A percentile compares a stretch with the other conserved stretches of the same genome.
Evolutionary conservation across 495 filamentous ascomycete genomes (phyloP).

Genomic region (Trypethelium eluteriae): DNA sequence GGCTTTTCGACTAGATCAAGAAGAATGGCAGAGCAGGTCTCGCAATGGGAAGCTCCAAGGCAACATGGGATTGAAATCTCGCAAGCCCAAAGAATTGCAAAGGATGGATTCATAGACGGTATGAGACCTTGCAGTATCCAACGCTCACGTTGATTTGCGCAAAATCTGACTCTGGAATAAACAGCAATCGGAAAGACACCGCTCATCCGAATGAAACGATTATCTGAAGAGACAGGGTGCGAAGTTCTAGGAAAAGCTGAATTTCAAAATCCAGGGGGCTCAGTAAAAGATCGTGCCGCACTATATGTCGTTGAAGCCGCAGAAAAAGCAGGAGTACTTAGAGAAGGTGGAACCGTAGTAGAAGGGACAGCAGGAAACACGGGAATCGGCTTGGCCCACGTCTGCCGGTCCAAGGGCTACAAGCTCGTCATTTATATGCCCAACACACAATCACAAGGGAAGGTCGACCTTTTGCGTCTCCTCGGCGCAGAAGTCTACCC

Average conservation of each 20-base stretch:
- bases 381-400: constrained; percentile 93
- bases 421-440: constrained; percentile 98
- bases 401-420: constrained; percentile 90
- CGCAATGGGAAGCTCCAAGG: constrained; percentile 4
- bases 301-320: constrained; percentile 91
- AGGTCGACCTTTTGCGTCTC: constrained; percentile 85
- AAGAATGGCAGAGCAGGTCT: constrained; percentile 8
- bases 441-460: constrained; percentile 95
- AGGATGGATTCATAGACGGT: constrained; percentile 78
- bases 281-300: constrained; percentile 92
- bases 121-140: constrained; percentile 26
- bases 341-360: constrained; percentile 84
- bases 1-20: not conserved
- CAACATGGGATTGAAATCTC: constrained; percentile 59
- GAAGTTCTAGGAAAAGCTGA: constrained; percentile 94
- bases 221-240: constrained; percentile 90
- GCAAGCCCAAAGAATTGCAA: constrained; percentile 71
- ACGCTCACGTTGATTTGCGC: not conserved
- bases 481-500: constrained; percentile 96
- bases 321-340: constrained; percentile 74
- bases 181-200: constrained; percentile 95
- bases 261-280: constrained; percentile 96
- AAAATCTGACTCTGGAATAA: not conserved
- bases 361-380: constrained; percentile 98
- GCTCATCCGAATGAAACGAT: constrained; percentile 75